Percentiles rank a stretch among this genome's conserved stretches.
phyloP scores from a whole-genome alignment of 495 filamentous ascomycete species.

The Lasiosphaeris hirsuta region DNA sequence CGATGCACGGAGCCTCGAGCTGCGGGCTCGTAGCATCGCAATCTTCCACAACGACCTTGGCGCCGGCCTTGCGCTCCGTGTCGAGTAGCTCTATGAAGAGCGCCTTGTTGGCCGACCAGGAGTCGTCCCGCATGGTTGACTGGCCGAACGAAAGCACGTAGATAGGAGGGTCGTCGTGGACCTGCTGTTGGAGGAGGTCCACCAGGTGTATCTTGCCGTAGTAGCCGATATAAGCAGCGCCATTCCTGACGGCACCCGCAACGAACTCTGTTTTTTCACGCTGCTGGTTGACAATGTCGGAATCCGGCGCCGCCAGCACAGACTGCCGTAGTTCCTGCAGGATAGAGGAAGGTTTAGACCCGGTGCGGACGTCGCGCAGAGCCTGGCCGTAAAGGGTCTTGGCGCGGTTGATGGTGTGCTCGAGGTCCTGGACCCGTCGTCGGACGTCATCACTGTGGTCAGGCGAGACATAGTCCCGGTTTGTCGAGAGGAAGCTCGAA shows the following conservation, averaged over 20 bases:
- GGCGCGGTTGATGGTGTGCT: not conserved
- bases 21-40: conserved; percentile 15
- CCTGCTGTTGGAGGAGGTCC: not conserved
- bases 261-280: not conserved
- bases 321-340: not conserved
- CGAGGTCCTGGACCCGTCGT: not conserved
- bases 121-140: not conserved
- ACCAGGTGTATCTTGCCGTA: not conserved
- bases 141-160: conserved; percentile 1
- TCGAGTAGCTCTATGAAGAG: conserved; percentile 22
- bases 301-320: too few species aligned
- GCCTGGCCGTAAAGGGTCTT: conserved; percentile 13
- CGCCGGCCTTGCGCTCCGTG: not conserved
- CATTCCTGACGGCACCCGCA: not conserved
- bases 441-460: conserved; percentile 14
- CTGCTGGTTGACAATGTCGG: not conserved
- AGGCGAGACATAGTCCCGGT: conserved; percentile 12
- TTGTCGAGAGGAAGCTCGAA: conserved; percentile 23
- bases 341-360: not conserved
- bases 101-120: conserved; percentile 18
- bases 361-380: conserved; percentile 16
- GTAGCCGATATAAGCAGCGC: not conserved
- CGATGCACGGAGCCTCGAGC: conserved; percentile 9
- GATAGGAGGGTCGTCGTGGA: not conserved
- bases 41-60: conserved; percentile 23